Conservation (phyloP, 495 filamentous ascomycete species). For the Amorphotheca resinae region DNA sequence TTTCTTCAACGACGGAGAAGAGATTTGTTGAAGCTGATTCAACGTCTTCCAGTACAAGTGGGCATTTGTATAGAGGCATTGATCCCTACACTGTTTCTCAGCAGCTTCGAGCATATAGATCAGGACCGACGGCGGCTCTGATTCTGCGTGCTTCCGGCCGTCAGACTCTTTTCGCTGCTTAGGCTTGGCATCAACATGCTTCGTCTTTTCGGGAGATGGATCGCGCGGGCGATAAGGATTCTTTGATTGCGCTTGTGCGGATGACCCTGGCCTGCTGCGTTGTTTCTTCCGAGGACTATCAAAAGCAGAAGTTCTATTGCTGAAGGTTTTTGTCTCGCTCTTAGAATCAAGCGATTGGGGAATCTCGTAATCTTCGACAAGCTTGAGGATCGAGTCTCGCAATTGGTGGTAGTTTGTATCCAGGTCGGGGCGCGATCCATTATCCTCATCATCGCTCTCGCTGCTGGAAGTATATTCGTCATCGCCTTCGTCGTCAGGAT, state of each 20-base stretch:
- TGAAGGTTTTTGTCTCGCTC: conserved; percentile 44
- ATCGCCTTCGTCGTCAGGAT: conserved; percentile 51
- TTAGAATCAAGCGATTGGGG: conserved; percentile 45
- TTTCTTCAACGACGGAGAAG: conserved; percentile 47
- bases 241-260: conserved; percentile 26
- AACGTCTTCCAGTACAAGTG: conserved; percentile 59
- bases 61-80: conserved; percentile 57
- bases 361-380: conserved; percentile 70
- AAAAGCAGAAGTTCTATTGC: conserved; percentile 38
- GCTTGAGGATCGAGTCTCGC: conserved; percentile 67
- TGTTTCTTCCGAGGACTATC: conserved; percentile 16
- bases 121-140: conserved; percentile 33
- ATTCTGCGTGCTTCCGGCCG: conserved; percentile 12
- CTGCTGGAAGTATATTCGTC: conserved; percentile 48
- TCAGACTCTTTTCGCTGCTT: conserved; percentile 15
- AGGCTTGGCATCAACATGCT: conserved; percentile 18
- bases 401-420: conserved; percentile 76
- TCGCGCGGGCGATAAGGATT: conserved; percentile 41
- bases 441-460: conserved; percentile 55
- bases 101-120: conserved; percentile 59
- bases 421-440: conserved; percentile 50
- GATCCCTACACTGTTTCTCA: conserved; percentile 49
- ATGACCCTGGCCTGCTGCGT: conserved; percentile 14
- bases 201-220: conserved; percentile 13
- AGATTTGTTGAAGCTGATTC: conserved; percentile 47